phyloP scores from a whole-genome alignment of 2,329 filamentous ascomycete genomes.

The Trichophyton simii region DNA sequence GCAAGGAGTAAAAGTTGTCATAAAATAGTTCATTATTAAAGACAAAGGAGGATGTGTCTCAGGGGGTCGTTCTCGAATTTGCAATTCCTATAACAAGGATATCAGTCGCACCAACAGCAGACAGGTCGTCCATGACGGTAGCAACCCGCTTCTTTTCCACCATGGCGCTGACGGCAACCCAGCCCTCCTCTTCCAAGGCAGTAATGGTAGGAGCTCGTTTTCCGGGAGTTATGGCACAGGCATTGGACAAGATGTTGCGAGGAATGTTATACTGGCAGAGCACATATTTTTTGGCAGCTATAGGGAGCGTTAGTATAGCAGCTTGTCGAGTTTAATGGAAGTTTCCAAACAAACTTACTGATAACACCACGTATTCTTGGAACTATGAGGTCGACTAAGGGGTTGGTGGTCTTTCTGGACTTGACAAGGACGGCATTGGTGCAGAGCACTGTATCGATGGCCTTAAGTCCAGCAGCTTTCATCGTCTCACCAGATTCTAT shows the following conservation, averaged over 20 bases:
- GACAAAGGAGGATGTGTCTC: slow-evolving; percentile 12
- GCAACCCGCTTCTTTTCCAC: slow-evolving; percentile 80
- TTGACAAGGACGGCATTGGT: slow-evolving; percentile 85
- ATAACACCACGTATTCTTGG: slow-evolving; percentile 87
- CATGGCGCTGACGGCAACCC: slow-evolving; percentile 93
- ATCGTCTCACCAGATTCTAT: slow-evolving; percentile 95
- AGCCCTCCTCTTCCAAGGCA: slow-evolving; percentile 73
- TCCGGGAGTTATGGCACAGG: slow-evolving; percentile 72
- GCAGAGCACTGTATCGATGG: slow-evolving; percentile 85
- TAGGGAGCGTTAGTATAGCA: not conserved
- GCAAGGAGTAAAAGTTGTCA: not conserved
- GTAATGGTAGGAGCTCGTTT: slow-evolving; percentile 89
- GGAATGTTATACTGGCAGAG: slow-evolving; percentile 94
- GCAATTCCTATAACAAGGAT: slow-evolving; percentile 77
- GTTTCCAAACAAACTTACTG: slow-evolving; percentile 34
- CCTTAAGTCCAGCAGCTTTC: slow-evolving; percentile 84
- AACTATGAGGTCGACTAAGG: slow-evolving; percentile 70
- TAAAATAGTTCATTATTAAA: not conserved
- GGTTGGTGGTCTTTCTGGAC: slow-evolving; percentile 70
- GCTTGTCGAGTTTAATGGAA: not conserved
- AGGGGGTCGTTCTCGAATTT: slow-evolving; percentile 49
- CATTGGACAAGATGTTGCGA: slow-evolving; percentile 52
- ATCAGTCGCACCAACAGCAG: slow-evolving; percentile 64
- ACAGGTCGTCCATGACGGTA: slow-evolving; percentile 73
- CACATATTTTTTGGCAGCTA: slow-evolving; percentile 78